phyloP scores from a whole-genome alignment of 169 alveolate genomes.

The Perkinsus marinus region DNA sequence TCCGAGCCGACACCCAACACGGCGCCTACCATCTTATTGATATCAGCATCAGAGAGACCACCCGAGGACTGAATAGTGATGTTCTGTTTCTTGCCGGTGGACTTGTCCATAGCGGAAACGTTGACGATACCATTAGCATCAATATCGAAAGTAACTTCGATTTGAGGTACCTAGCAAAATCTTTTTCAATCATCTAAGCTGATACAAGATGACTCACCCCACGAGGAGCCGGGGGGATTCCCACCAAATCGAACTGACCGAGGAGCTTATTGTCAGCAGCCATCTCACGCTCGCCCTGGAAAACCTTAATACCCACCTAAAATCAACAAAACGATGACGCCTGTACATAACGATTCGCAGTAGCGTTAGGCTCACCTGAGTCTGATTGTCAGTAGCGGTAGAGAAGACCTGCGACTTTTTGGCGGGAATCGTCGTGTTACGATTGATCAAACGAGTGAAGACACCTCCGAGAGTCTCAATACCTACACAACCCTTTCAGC shows the following conservation, averaged over 20 bases:
- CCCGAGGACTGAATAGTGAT: constrained; percentile 91
- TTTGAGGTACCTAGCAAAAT: constrained; percentile 52
- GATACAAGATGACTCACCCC: constrained; percentile 47
- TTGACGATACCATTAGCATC: constrained; percentile 96
- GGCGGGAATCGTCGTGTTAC: constrained; percentile 97
- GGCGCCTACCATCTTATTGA: constrained; percentile 74
- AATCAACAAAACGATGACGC: neutral
- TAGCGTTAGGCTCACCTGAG: constrained; percentile 45
- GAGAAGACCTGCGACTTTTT: constrained; percentile 91
- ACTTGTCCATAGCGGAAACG: constrained; percentile 91
- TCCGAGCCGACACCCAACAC: neutral
- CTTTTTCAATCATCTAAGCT: neutral
- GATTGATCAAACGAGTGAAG: constrained; percentile 82
- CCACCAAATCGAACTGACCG: constrained; percentile 93
- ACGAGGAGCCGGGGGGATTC: constrained; percentile 96
- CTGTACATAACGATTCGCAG: too few species aligned
- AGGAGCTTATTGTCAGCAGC: constrained; percentile 90
- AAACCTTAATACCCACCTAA: constrained; percentile 91
- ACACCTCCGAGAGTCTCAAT: constrained; percentile 96
- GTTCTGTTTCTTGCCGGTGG: constrained; percentile 86
- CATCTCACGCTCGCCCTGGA: constrained; percentile 97
- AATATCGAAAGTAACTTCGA: constrained; percentile 89
- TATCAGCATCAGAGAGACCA: constrained; percentile 80
- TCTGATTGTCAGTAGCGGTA: constrained; percentile 94
- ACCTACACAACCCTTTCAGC: constrained; percentile 43